phyloP scores from a whole-genome alignment of 1,284 basidiomycete genomes.

The Ustilago xerochloae region DNA sequence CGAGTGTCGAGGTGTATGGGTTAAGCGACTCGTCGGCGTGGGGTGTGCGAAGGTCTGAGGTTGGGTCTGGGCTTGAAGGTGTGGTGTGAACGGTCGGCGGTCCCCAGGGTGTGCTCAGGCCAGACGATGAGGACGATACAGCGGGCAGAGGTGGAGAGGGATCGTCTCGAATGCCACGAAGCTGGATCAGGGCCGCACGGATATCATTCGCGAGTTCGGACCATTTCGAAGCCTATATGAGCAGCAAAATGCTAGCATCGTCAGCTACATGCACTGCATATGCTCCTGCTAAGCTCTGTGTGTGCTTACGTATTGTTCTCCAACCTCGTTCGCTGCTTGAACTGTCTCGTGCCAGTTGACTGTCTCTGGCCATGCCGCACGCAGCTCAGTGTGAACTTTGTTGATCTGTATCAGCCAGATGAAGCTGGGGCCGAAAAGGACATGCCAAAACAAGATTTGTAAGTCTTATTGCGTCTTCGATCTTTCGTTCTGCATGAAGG shows the following conservation, averaged over 20 bases:
- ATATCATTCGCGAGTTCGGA: slow-evolving; percentile 9
- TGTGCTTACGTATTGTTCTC: slow-evolving; percentile 20
- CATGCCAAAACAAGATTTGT: background rate
- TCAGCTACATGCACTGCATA: too few species aligned
- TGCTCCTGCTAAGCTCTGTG: too few species aligned
- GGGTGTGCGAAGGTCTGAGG: background rate
- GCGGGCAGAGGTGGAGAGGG: too few species aligned
- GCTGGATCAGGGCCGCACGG: background rate
- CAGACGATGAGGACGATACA: background rate
- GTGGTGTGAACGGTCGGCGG: background rate
- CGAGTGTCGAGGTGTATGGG: background rate
- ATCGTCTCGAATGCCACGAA: slow-evolving; percentile 1
- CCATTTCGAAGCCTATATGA: slow-evolving; percentile 14
- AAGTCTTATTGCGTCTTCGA: background rate
- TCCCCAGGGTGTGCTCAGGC: slow-evolving; percentile 16
- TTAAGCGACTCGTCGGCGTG: background rate
- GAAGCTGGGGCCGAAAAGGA: slow-evolving; percentile 6
- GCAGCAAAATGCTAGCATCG: too few species aligned
- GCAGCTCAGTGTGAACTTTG: background rate
- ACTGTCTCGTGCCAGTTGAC: too few species aligned
- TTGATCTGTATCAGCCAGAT: slow-evolving; percentile 18
- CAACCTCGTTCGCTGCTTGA: slow-evolving; percentile 13
- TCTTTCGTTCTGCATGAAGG: background rate
- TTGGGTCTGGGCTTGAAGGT: slow-evolving; percentile 8
- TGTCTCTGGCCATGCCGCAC: background rate